Conservation (phyloP, 2,329 filamentous ascomycete genomes). For the Thelonectria blattea region DNA sequence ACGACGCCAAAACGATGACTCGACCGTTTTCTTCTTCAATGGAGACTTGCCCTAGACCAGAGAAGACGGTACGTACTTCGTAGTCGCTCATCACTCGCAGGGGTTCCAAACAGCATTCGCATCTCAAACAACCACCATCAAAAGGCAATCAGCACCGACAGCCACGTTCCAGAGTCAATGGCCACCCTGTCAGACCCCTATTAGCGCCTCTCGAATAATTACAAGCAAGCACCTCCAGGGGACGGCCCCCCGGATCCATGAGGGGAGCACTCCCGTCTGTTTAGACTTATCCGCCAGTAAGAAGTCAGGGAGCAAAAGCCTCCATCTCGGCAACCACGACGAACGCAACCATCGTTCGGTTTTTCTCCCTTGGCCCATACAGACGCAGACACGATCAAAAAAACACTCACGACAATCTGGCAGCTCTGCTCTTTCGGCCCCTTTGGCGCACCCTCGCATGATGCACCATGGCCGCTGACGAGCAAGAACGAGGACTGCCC, state of each 20-base stretch:
- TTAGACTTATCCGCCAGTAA: constrained; percentile 14
- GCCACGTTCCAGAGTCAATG: constrained; percentile 2
- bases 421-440: constrained; percentile 2
- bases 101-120: constrained; percentile 4
- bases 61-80: no score
- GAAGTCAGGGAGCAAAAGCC: constrained; percentile 5
- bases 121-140: constrained; percentile 10
- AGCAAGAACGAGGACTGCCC: constrained; percentile 33
- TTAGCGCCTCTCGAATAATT: neutral
- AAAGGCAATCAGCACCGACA: neutral
- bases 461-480: constrained; percentile 48
- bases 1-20: neutral
- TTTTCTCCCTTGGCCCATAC: constrained; percentile 8
- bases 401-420: neutral
- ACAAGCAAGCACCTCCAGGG: neutral
- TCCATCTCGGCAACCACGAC: constrained; percentile 19
- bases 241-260: constrained; percentile 5
- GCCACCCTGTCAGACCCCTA: constrained; percentile 6
- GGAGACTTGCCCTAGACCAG: neutral
- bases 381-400: neutral
- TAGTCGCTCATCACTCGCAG: neutral
- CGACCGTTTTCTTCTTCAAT: neutral
- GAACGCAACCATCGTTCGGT: constrained; percentile 26
- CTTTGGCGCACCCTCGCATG: constrained; percentile 24
- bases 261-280: constrained; percentile 3